Conservation (phyloP, 805 yeast species). For the Zygotorulaspora florentina region DNA sequence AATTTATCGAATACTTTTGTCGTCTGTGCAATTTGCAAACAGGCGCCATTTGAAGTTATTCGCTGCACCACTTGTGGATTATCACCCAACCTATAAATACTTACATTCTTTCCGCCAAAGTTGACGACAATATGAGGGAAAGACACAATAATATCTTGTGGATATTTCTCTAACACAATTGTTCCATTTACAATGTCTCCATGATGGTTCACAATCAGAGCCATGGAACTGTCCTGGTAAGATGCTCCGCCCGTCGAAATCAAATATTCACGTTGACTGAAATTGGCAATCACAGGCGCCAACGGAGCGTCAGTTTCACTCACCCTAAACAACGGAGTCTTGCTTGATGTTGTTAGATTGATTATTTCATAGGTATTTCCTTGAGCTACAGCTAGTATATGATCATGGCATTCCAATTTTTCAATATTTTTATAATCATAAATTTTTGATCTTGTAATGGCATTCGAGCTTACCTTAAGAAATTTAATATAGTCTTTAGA, state of each 20-base stretch:
- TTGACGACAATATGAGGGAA: conserved; percentile 27
- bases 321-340: conserved; percentile 27
- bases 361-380: conserved; percentile 26
- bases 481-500: conserved; percentile 14
- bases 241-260: conserved; percentile 31
- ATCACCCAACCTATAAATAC: conserved; percentile 14
- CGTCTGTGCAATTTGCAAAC: conserved; percentile 13
- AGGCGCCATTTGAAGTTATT: conserved; percentile 2
- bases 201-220: conserved; percentile 26
- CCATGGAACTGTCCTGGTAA: conserved; percentile 28
- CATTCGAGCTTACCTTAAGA: conserved; percentile 12
- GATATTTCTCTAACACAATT: conserved; percentile 27
- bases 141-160: conserved; percentile 19
- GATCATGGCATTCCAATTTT: conserved; percentile 16
- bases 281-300: conserved; percentile 24
- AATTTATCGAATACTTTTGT: conserved; percentile 15
- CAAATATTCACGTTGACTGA: conserved; percentile 20
- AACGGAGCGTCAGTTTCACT: conserved; percentile 24
- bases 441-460: conserved; percentile 7
- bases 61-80: conserved; percentile 22
- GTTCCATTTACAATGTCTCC: conserved; percentile 35
- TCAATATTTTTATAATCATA: conserved; percentile 16
- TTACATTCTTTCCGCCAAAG: conserved; percentile 11
- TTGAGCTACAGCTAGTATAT: conserved; percentile 22
- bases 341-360: conserved; percentile 15